Evolutionary conservation across 148 eudicot genomes (phyloP).

Genomic region (Cornus kousa): DNA sequence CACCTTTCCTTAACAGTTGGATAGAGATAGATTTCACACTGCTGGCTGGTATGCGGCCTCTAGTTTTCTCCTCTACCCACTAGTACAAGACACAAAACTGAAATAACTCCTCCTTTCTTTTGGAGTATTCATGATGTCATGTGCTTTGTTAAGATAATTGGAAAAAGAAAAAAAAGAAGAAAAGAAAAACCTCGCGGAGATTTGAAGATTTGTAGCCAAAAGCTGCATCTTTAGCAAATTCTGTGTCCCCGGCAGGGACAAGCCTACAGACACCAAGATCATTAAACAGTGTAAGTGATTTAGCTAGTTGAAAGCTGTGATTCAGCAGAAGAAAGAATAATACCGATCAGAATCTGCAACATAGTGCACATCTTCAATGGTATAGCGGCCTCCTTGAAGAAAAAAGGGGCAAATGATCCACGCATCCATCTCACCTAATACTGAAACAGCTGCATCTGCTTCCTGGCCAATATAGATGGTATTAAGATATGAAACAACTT

Average conservation of each 20-base stretch:
- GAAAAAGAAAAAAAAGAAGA: background rate
- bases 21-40: conserved; percentile 79
- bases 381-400: conserved; percentile 97
- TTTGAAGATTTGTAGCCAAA: conserved; percentile 96
- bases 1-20: conserved; percentile 76
- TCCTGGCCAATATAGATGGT: conserved; percentile 50
- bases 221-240: conserved; percentile 93
- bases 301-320: conserved; percentile 3
- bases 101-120: background rate
- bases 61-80: conserved; percentile 99
- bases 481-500: conserved; percentile 13
- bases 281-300: background rate
- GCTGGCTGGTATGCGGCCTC: conserved; percentile 69
- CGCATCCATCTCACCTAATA: conserved; percentile 90
- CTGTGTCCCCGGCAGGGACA: conserved; percentile 97
- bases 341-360: conserved; percentile 93
- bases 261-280: conserved; percentile 49
- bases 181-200: conserved; percentile 66
- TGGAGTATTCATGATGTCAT: background rate
- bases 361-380: conserved; percentile 85
- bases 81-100: conserved; percentile 20
- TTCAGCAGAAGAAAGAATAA: background rate
- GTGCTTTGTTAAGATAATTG: background rate
- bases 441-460: conserved; percentile 90
- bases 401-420: conserved; percentile 99